Percentiles rank a stretch among this genome's conserved stretches.
phyloP scores from a whole-genome alignment of 176 grass and related monocot genomes.

The Lolium perenne region DNA sequence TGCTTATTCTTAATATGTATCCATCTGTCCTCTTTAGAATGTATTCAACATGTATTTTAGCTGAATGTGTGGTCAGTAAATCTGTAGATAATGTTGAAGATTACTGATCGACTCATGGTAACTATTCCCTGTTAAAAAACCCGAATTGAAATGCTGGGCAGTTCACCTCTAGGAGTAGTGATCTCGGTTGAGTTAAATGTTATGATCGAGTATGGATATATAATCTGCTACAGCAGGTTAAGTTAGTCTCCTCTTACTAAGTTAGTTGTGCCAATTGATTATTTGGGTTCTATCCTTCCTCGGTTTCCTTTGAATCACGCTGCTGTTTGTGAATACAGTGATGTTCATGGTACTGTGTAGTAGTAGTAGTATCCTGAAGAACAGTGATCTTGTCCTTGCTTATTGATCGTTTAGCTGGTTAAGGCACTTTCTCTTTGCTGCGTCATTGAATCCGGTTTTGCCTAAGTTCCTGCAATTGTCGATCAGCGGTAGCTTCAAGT shows the following conservation, averaged over 20 bases:
- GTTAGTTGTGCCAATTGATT: too few species aligned
- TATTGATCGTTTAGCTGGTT: background rate
- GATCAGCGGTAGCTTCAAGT: background rate
- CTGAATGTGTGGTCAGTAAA: background rate
- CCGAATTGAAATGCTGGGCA: background rate
- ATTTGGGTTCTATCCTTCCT: too few species aligned
- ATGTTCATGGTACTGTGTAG: background rate
- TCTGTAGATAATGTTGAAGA: background rate
- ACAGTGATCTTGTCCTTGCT: background rate
- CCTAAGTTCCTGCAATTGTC: background rate
- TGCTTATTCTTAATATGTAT: background rate
- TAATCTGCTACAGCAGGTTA: background rate
- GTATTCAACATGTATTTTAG: background rate
- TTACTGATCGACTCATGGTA: background rate
- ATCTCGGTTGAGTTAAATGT: background rate
- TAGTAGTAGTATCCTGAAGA: background rate
- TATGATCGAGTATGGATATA: background rate
- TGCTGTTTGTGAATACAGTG: background rate
- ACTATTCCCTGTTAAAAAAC: background rate
- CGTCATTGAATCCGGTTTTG: background rate
- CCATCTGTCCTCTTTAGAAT: background rate
- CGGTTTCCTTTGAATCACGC: background rate
- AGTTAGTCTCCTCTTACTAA: background rate
- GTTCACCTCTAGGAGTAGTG: background rate
- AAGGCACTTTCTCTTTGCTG: background rate